Percentiles rank a stretch among this genome's conserved stretches.
These are phyloP conservation scores for Mycena epipterygia DNA, from an alignment of 768 basidiomycete genomes.

Conservation along the genomic window DNA sequence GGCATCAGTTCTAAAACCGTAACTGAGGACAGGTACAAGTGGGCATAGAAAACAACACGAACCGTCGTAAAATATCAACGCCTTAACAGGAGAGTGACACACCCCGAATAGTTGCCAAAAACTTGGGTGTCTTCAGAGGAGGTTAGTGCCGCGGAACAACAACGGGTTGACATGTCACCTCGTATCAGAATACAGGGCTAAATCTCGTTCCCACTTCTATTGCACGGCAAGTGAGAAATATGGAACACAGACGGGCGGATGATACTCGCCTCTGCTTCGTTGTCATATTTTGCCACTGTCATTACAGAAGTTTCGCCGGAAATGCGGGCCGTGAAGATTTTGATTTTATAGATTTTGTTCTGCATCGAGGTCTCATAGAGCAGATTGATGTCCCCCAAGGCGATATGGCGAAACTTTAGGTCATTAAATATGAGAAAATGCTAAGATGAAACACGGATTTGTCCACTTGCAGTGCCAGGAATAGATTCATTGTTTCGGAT, in stretches of 20 bases:
- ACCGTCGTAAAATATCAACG: slow-evolving; percentile 21
- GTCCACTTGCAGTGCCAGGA: not conserved
- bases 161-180: not conserved
- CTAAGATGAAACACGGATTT: not conserved
- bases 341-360: slow-evolving; percentile 7
- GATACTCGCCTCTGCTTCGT: not conserved
- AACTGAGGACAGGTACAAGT: too few species aligned
- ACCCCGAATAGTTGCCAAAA: slow-evolving; percentile 26
- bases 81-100: not conserved
- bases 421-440: too few species aligned
- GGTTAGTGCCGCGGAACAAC: not conserved
- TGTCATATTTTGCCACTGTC: slow-evolving; percentile 19
- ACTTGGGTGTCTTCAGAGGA: not conserved
- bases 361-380: slow-evolving; percentile 5
- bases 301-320: not conserved
- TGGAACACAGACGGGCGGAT: not conserved
- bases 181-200: not conserved
- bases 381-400: slow-evolving; percentile 27
- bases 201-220: slow-evolving; percentile 6
- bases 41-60: not conserved
- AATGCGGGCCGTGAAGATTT: slow-evolving; percentile 20
- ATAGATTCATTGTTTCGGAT: not conserved
- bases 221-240: too few species aligned
- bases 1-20: not conserved
- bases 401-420: slow-evolving; percentile 4